Base-by-base conservation (phyloP, 495 filamentous ascomycete species). In the Trichoderma parareesei region DNA sequence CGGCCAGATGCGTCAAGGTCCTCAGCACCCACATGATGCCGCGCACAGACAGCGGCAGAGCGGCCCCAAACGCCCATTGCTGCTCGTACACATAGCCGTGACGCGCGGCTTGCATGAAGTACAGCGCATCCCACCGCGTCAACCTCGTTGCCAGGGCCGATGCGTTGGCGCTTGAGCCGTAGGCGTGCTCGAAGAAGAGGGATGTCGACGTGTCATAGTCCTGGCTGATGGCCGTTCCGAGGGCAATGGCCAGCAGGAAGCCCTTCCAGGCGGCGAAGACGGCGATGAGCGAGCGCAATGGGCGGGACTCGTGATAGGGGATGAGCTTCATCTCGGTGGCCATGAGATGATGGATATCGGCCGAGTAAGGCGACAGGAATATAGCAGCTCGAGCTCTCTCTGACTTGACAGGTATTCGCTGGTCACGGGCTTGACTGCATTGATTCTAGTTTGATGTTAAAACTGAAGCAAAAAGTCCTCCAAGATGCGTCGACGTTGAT, bases 71-170 rank as follows among this genome's bases (percentile, higher is more conserved):
- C 1, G 95, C 94, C 92, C 93, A 98, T 76, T 97, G 92, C 76
- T 98, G 95, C 76, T 98, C 94, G 75, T 88, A 93, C 10, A 87
- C 61, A 67, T 97, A 92, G 33, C 91, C 92, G 41, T 86, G 78
- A 64, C 82, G 77, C 0, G 91, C 87, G 55, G 79, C 74, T 64
- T 86, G 83, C 42, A 87, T 77, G 69, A 90, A 98, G 73, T 97
- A 98, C 63, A 98, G 87, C 43, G 90, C 87, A 71, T 98, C 94
- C 94, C 94, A 98, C 75, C 93, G 83, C 0, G 87, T 85, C 46
- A 97, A 80, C 62, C 85, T 87, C 65, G 76, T 67, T 66, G 81
- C 59, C 62, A 76, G 62, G 57, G 70, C 67, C 62, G 69, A 70
- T 18, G 60, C 42, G 46, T 49, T 38, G 40, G 42, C 59, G 53